Evolutionary conservation across 1,139 yeast genomes (phyloP), one percentile per base, ranked within the genome.

Genomic region (Blastobotrys buckinghamii): DNA sequence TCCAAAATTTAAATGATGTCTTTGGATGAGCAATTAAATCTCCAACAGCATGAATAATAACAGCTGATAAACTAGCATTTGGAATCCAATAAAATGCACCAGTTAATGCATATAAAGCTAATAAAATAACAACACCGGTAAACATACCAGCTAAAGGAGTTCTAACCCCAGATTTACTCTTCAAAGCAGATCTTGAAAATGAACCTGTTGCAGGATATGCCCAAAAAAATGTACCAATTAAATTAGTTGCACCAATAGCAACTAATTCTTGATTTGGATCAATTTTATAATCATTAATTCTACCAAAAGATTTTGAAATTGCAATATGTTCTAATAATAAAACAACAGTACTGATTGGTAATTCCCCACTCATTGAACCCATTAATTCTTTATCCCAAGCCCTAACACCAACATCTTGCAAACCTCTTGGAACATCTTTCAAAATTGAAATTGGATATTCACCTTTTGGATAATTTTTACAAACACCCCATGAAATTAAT

Each of bases 121-220:
- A 72, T 55, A 90, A 70, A 24, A 90, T 97, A 65, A 47, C 53
- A 35, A 78, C 79, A 63, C 97, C 97, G 26, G 96, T 88, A 69
- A 81, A 85, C 48, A 88, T 76, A 70, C 97, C 96, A 47, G 96
- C 95, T 54, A 89, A 73, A 30, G 97, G 97, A 36, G 97, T 90
- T 63, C 90, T 79, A 42, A 90, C 97, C 63, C 96, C 96, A 76
- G 96, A 89, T 69, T 89, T 90, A 49, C 95, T 85, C 69, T 90
- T 89, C 61, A 90, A 76, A 12, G 97, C 97, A 43, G 96, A 84
- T 73, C 97, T 82, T 19, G 96, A 86, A 68, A 90, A 90, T 1
- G 97, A 90, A 48, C 97, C 97, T 10, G 97, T 90, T 10, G 96
- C 90, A 15, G 97, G 97, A 65, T 90, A 90, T 9, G 97, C 96